Evolutionary conservation across 768 basidiomycete species (phyloP).

Genomic region (Russula ochroleuca): DNA sequence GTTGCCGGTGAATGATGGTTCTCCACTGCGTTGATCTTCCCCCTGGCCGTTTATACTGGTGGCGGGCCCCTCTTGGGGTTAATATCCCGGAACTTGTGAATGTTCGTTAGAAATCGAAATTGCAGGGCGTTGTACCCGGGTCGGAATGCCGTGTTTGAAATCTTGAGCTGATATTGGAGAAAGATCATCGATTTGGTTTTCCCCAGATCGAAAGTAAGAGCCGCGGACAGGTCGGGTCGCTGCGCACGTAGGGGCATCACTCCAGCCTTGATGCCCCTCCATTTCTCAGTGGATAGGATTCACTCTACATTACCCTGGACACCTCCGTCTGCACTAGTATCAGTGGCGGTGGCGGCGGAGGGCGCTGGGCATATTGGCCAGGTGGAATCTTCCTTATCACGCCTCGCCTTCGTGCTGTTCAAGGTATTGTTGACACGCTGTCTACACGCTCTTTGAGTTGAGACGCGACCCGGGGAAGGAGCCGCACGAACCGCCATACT

Average conservation of each 20-base stretch:
- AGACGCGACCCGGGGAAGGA: constrained; percentile 57
- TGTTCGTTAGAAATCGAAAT: constrained; percentile 27
- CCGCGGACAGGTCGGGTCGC: constrained; percentile 25
- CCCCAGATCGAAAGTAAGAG: constrained; percentile 26
- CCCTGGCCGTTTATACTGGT: constrained; percentile 21
- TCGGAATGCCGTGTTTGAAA: constrained; percentile 25
- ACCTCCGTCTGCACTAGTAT: constrained; percentile 10
- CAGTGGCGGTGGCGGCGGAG: constrained; percentile 15
- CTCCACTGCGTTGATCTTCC: constrained; percentile 19
- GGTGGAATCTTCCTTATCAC: constrained; percentile 46
- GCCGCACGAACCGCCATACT: constrained; percentile 47
- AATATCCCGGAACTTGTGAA: constrained; percentile 28
- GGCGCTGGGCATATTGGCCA: constrained; percentile 16
- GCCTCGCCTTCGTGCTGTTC: constrained; percentile 48
- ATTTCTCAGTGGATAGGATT: constrained; percentile 4
- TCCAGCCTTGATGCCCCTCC: constrained; percentile 27
- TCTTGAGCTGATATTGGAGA: constrained; percentile 24
- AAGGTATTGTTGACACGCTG: constrained; percentile 58
- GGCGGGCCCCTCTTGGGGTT: constrained; percentile 24
- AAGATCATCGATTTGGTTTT: constrained; percentile 29
- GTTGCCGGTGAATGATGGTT: constrained; percentile 20
- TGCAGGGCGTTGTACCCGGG: constrained; percentile 21
- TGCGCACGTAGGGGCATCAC: constrained; percentile 20
- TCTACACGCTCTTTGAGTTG: constrained; percentile 58
- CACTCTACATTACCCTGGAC: not conserved